Percentiles rank a stretch among this genome's conserved stretches.
These are phyloP conservation scores for Staphylotrichum longicolle DNA, from an alignment of 495 filamentous ascomycete genomes.

Conservation along the genomic window DNA sequence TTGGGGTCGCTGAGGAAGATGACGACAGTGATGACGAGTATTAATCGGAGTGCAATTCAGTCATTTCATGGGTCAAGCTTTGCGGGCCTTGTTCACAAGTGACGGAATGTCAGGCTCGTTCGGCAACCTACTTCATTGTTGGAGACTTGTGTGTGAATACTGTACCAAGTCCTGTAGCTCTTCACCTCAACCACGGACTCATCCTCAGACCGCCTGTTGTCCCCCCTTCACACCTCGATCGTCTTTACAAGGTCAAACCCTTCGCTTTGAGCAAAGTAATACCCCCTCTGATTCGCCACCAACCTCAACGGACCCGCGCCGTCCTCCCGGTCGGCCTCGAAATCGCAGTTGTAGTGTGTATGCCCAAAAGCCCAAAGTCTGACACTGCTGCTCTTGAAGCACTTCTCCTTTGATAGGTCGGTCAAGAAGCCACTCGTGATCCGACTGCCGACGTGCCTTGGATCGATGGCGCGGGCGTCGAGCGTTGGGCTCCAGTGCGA, in stretches of 20 bases:
- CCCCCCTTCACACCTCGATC: slow-evolving; percentile 10
- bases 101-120: too few species aligned
- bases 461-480: slow-evolving; percentile 40
- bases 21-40: neutral
- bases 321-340: slow-evolving; percentile 22
- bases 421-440: slow-evolving; percentile 47
- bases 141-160: too few species aligned
- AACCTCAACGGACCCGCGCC: slow-evolving; percentile 23
- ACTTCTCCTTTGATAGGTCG: slow-evolving; percentile 44
- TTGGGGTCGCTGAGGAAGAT: slow-evolving; percentile 7
- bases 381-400: slow-evolving; percentile 46
- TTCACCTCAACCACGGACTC: too few species aligned
- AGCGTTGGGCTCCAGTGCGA: slow-evolving; percentile 52
- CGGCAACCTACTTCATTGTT: too few species aligned
- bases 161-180: too few species aligned
- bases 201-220: too few species aligned
- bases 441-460: slow-evolving; percentile 41
- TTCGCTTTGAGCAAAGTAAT: slow-evolving; percentile 19
- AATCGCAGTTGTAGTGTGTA: slow-evolving; percentile 55
- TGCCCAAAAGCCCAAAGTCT: slow-evolving; percentile 58
- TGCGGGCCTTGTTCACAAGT: too few species aligned
- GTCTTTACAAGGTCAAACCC: slow-evolving; percentile 17
- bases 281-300: slow-evolving; percentile 44
- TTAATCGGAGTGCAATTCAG: too few species aligned
- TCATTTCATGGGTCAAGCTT: too few species aligned